Conservation (phyloP, 2,329 filamentous ascomycete species). For the Epichloe festucae region DNA sequence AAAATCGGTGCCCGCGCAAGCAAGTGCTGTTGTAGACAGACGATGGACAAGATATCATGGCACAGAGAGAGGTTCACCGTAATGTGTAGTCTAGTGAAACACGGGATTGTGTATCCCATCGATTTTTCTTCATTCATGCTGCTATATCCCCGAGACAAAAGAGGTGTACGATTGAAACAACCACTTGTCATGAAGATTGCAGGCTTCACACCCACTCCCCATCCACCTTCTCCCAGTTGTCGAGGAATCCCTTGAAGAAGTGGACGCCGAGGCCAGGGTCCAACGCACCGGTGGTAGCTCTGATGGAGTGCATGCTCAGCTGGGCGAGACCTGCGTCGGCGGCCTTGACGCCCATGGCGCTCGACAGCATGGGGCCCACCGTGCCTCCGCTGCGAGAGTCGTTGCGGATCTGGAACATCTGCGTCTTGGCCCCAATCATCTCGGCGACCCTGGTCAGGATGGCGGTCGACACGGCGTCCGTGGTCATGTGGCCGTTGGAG, state of each 20-base stretch:
- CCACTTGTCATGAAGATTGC: not conserved
- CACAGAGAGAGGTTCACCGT: not conserved
- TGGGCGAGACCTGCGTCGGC: slow-evolving; percentile 86
- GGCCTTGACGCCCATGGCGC: slow-evolving; percentile 65
- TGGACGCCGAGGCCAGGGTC: slow-evolving; percentile 83
- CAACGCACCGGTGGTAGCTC: slow-evolving; percentile 72
- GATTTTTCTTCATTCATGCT: too few relatives aligned
- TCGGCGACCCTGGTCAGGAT: slow-evolving; percentile 70
- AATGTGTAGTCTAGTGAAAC: not conserved
- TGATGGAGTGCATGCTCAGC: slow-evolving; percentile 85
- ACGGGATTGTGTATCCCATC: not conserved
- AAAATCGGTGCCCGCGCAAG: too few relatives aligned
- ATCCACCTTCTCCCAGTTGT: slow-evolving; percentile 76
- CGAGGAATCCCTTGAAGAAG: slow-evolving; percentile 81
- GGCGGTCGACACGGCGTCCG: slow-evolving; percentile 72
- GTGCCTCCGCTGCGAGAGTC: slow-evolving; percentile 83
- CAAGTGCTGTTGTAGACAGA: not conserved
- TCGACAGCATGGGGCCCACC: slow-evolving; percentile 82
- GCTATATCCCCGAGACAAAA: not conserved
- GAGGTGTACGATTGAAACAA: too few relatives aligned
- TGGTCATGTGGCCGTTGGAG: slow-evolving; percentile 92
- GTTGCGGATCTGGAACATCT: slow-evolving; percentile 91
- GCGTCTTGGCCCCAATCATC: slow-evolving; percentile 56
- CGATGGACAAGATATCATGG: not conserved
- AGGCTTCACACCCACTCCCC: slow-evolving; percentile 51